These are phyloP conservation scores for Candida sithepensis DNA, from an alignment of 805 yeast genomes.

Conservation along the genomic window DNA sequence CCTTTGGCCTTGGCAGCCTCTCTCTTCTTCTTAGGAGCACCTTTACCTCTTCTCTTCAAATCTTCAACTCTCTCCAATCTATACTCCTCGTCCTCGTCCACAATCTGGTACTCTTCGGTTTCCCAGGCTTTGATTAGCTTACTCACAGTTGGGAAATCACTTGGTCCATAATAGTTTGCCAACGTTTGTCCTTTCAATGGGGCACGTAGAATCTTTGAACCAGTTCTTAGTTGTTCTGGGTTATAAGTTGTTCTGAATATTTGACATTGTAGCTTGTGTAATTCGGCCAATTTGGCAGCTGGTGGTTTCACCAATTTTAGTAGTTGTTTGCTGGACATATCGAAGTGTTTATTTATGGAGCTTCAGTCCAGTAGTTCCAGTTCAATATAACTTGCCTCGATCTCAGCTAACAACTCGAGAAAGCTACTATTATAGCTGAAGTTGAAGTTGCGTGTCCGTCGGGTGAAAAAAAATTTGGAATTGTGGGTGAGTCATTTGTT, in stretches of 20 bases:
- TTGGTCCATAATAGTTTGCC: slow-evolving; percentile 70
- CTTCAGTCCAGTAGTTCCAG: slow-evolving; percentile 11
- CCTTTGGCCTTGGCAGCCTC: slow-evolving; percentile 35
- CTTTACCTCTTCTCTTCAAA: slow-evolving; percentile 83
- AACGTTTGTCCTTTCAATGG: slow-evolving; percentile 73
- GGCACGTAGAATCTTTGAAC: slow-evolving; percentile 62
- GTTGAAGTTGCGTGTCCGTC: no score
- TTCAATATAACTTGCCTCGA: no score
- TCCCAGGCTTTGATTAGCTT: slow-evolving; percentile 24
- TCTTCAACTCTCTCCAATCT: slow-evolving; percentile 60
- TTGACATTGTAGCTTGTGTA: slow-evolving; percentile 57
- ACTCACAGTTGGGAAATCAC: slow-evolving; percentile 59
- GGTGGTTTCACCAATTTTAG: slow-evolving; percentile 30
- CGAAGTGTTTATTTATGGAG: not conserved
- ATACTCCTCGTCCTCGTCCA: slow-evolving; percentile 67
- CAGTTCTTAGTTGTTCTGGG: slow-evolving; percentile 64
- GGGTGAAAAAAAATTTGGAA: no score
- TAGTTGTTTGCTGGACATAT: slow-evolving; percentile 13
- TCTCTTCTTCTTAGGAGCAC: slow-evolving; percentile 77
- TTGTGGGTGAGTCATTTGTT: no score
- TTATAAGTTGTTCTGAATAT: slow-evolving; percentile 71
- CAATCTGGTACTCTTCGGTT: slow-evolving; percentile 37
- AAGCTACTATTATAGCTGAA: no score
- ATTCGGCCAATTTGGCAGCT: slow-evolving; percentile 47
- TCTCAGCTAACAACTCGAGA: no score